These are phyloP conservation scores for Penicillium sp. DNA, from an alignment of 2,329 filamentous ascomycete genomes.

Conservation along the genomic window DNA sequence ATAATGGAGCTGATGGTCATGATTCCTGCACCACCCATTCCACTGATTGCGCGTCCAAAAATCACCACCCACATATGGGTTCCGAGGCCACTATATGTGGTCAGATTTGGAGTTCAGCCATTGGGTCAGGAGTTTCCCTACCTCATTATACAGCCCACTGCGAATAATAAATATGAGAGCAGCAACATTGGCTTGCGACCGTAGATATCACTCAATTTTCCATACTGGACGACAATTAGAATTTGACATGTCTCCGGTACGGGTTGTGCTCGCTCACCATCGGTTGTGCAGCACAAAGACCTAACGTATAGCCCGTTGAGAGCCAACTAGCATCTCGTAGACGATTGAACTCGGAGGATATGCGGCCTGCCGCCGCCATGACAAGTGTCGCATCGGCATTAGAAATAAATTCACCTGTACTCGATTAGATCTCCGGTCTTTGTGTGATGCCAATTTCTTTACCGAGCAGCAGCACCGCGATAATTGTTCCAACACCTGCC, in stretches of 20 bases:
- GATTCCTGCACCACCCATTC: constrained; percentile 48
- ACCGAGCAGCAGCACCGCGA: constrained; percentile 34
- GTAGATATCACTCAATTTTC: constrained; percentile 59
- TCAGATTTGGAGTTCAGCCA: background rate
- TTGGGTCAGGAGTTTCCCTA: constrained; percentile 10
- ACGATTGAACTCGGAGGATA: constrained; percentile 61
- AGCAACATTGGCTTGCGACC: constrained; percentile 55
- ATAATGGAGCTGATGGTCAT: constrained; percentile 49
- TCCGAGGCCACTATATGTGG: constrained; percentile 36
- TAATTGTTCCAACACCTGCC: constrained; percentile 26
- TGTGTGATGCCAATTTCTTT: background rate
- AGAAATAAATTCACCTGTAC: constrained; percentile 61
- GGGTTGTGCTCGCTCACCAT: constrained; percentile 43
- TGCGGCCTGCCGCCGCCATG: constrained; percentile 63
- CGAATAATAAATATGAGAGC: constrained; percentile 53
- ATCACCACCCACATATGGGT: constrained; percentile 43
- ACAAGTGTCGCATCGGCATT: constrained; percentile 65
- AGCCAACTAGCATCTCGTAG: constrained; percentile 60
- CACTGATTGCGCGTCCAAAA: constrained; percentile 43
- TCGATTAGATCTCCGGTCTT: background rate
- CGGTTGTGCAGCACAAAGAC: constrained; percentile 54
- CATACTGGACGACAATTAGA: constrained; percentile 44
- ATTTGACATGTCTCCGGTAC: background rate
- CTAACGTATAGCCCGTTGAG: constrained; percentile 54
- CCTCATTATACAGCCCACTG: constrained; percentile 46